A percentile compares a stretch with the other conserved stretches of the same genome.
phyloP scores from a whole-genome alignment of 2,329 filamentous ascomycete species.

The Ramularia collo-cygni region DNA sequence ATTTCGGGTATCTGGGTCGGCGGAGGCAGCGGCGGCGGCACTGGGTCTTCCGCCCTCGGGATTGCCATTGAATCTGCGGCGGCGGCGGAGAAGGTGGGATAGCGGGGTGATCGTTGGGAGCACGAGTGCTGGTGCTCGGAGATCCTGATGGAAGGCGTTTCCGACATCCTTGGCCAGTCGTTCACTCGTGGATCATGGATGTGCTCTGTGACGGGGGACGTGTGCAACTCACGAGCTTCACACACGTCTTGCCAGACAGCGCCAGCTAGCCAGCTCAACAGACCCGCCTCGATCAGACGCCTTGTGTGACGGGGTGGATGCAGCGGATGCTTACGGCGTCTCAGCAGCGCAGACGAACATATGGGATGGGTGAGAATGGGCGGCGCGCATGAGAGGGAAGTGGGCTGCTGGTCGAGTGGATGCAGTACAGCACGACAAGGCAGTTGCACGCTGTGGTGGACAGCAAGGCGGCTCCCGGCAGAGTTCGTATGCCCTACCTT shows the following conservation, averaged over 20 bases:
- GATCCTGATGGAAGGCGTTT: slow-evolving; percentile 31
- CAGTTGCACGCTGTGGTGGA: no score
- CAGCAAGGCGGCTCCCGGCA: no score
- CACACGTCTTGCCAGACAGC: slow-evolving; percentile 1
- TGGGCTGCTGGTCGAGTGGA: not conserved
- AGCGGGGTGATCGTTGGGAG: slow-evolving; percentile 32
- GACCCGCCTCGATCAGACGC: not conserved
- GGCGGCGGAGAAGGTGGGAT: slow-evolving; percentile 27
- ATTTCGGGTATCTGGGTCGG: slow-evolving; percentile 50
- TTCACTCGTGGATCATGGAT: slow-evolving; percentile 6
- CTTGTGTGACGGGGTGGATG: slow-evolving; percentile 3
- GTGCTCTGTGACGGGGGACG: not conserved
- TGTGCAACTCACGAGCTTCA: slow-evolving; percentile 2
- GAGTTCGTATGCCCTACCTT: no score
- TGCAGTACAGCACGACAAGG: no score
- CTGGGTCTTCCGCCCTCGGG: slow-evolving; percentile 47
- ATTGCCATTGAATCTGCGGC: slow-evolving; percentile 55
- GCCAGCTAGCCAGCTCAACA: slow-evolving; percentile 1
- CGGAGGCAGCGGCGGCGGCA: slow-evolving; percentile 60
- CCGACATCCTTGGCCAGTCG: slow-evolving; percentile 13
- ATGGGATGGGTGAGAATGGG: not conserved
- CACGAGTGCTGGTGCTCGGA: slow-evolving; percentile 33
- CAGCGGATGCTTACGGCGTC: slow-evolving; percentile 8
- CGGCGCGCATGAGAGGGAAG: not conserved
- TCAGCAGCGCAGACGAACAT: not conserved